These are phyloP conservation scores for Cryoendolithus antarcticus DNA, from an alignment of 2,329 filamentous ascomycete species.

Conservation along the genomic window DNA sequence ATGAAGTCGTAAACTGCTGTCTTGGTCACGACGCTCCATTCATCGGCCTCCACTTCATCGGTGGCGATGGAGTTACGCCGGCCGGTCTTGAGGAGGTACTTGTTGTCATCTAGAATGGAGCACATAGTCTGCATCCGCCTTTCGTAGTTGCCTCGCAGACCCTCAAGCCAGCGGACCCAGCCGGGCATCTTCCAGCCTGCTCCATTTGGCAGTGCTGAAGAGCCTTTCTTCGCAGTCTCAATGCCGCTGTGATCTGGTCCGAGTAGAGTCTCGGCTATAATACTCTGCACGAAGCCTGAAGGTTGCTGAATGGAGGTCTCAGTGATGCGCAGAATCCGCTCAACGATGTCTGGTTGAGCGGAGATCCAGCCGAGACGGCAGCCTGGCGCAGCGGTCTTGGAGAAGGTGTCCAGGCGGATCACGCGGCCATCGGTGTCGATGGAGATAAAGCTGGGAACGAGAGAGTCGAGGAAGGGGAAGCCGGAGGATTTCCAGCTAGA, in stretches of 20 bases:
- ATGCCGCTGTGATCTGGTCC: constrained; percentile 49
- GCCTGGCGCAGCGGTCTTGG: constrained; percentile 82
- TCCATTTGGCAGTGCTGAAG: constrained; percentile 38
- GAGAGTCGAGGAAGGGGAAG: constrained; percentile 67
- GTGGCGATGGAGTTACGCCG: constrained; percentile 29
- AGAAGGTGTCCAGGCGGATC: constrained; percentile 82
- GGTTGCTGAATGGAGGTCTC: constrained; percentile 76
- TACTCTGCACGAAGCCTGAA: constrained; percentile 78
- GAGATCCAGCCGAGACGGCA: constrained; percentile 87
- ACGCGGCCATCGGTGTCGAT: constrained; percentile 79
- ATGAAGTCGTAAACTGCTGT: constrained; percentile 61
- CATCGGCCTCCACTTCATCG: constrained; percentile 56
- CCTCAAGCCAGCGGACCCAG: constrained; percentile 84
- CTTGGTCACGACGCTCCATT: constrained; percentile 66
- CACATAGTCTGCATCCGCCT: constrained; percentile 74
- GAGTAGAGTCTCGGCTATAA: constrained; percentile 66
- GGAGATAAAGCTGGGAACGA: constrained; percentile 69
- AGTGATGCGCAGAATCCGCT: constrained; percentile 62
- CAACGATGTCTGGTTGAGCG: constrained; percentile 63
- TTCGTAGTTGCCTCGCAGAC: constrained; percentile 72
- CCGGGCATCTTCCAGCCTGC: constrained; percentile 67
- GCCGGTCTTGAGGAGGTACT: constrained; percentile 53
- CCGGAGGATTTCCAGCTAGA: constrained; percentile 45
- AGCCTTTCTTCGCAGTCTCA: constrained; percentile 32
- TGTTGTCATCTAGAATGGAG: constrained; percentile 55